Base-by-base conservation (phyloP, 352 stramenopile genomes). In the Pythium phragmiticola region DNA sequence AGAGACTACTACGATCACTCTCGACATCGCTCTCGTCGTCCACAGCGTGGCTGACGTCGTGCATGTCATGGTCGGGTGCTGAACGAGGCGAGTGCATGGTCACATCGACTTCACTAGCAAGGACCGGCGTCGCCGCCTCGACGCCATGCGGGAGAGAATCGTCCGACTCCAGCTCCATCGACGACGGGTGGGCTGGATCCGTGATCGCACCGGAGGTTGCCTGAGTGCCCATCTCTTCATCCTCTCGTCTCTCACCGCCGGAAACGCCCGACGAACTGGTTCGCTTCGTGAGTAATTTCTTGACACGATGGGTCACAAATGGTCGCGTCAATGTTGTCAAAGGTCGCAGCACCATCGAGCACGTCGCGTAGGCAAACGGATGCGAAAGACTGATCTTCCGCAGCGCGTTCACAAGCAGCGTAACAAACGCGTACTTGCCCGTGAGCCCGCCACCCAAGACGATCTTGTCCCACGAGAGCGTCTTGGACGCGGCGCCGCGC, bases 401-500 rank as follows among this genome's bases (percentile, higher is more conserved):
- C 16, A 96, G 47, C 7, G 84, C 83, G n/a, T 90, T 74, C n/a
- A 84, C 74, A 14, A 96, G 70, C 4, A 93, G 59, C 6, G 70
- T 85, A 23, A 94, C 84, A 33, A 96, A 91, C 7, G 80, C 81
- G 50, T 92, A 85, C 52, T 91, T 90, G 39, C 77, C 78, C 52
- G 86, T 83, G 4, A 92, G 63, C 28, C 79, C 76, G 23, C 82
- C 84, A 56, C 75, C 78, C 2, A 90, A 57, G 3, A 90, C 81
- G 47, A 94, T 73, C 53, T 91, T 92, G 58, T 94, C 85, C 83
- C 82, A 92, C 0, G 85, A 84, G 43, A 92, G 84, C 17, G 79
- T 76, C 50, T 94, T 94, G 16, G 64, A 66, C 16, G 78, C 79
- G 14, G 81, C 80, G 2, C 83, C 85, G 43, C 87, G 86, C 4